Evolutionary conservation across 495 filamentous ascomycete species (phyloP).

Genomic region (Neurospora sp.): DNA sequence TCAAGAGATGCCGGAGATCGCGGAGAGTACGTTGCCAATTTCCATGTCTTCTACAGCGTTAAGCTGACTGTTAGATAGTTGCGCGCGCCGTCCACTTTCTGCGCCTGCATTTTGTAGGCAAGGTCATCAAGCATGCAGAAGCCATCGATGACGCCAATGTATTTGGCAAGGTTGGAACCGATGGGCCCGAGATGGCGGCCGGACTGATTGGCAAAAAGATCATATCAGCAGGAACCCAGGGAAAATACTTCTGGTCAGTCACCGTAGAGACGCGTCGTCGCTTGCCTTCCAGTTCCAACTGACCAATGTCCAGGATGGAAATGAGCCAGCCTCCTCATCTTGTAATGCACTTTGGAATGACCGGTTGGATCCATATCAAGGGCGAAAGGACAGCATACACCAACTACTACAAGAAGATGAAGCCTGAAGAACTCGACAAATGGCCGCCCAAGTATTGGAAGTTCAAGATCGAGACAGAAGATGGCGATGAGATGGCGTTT

Average conservation of each 20-base stretch:
- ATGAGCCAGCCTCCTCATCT: constrained; percentile 61
- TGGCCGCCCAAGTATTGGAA: constrained; percentile 94
- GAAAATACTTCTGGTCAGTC: constrained; percentile 86
- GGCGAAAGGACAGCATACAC: constrained; percentile 62
- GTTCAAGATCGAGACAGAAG: constrained; percentile 60
- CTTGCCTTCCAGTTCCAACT: not conserved
- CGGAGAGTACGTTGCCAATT: constrained; percentile 43
- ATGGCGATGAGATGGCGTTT: constrained; percentile 65
- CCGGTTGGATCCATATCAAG: constrained; percentile 72
- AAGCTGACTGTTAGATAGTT: constrained; percentile 36
- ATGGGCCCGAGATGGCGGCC: constrained; percentile 56
- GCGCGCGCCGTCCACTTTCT: constrained; percentile 80
- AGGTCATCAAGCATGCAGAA: constrained; percentile 59
- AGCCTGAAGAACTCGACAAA: constrained; percentile 42
- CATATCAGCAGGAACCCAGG: constrained; percentile 66
- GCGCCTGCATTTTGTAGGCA: constrained; percentile 69
- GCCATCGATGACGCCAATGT: constrained; percentile 70
- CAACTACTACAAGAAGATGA: constrained; percentile 56
- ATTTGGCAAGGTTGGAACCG: constrained; percentile 81
- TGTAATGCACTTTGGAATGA: constrained; percentile 89
- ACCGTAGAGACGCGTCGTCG: not conserved
- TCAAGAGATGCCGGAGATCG: constrained; percentile 65
- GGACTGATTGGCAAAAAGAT: constrained; percentile 71
- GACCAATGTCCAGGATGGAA: constrained; percentile 26
- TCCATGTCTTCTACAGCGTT: too few species aligned